A percentile compares a stretch with the other conserved stretches of the same genome.
Evolutionary conservation across 805 yeast genomes (phyloP).

Genomic region (Candida railenensis): DNA sequence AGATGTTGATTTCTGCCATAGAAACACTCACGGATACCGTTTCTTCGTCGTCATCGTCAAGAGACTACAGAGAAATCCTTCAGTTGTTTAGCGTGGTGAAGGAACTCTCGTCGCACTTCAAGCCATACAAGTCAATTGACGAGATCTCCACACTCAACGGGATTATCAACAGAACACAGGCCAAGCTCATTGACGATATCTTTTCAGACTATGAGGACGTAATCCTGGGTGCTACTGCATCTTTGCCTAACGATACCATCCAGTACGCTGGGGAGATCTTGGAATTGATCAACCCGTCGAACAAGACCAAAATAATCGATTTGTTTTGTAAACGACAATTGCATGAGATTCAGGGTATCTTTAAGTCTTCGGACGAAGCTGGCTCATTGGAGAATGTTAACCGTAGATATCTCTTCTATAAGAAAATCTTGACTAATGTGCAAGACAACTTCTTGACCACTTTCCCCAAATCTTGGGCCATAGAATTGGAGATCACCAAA

Average conservation of each 20-base stretch:
- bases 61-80: slow-evolving; percentile 55
- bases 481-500: slow-evolving; percentile 58
- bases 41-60: slow-evolving; percentile 21
- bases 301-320: slow-evolving; percentile 56
- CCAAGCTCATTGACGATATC: slow-evolving; percentile 63
- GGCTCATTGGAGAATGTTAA: slow-evolving; percentile 87
- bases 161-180: slow-evolving; percentile 57
- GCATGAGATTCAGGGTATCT: slow-evolving; percentile 72
- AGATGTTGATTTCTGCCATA: slow-evolving; percentile 78
- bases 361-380: slow-evolving; percentile 83
- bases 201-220: slow-evolving; percentile 66
- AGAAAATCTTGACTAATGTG: slow-evolving; percentile 61
- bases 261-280: slow-evolving; percentile 70
- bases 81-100: slow-evolving; percentile 67
- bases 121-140: slow-evolving; percentile 77
- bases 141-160: slow-evolving; percentile 69
- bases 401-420: slow-evolving; percentile 79
- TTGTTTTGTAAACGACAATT: slow-evolving; percentile 75
- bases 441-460: slow-evolving; percentile 48
- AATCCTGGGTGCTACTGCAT: slow-evolving; percentile 28
- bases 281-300: slow-evolving; percentile 59
- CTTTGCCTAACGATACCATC: slow-evolving; percentile 26
- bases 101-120: slow-evolving; percentile 71
- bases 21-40: slow-evolving; percentile 53
- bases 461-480: slow-evolving; percentile 75